A percentile compares a stretch with the other conserved stretches of the same genome.
Evolutionary conservation across 2,329 filamentous ascomycete species (phyloP).

Genomic region (Ascochyta fabae): DNA sequence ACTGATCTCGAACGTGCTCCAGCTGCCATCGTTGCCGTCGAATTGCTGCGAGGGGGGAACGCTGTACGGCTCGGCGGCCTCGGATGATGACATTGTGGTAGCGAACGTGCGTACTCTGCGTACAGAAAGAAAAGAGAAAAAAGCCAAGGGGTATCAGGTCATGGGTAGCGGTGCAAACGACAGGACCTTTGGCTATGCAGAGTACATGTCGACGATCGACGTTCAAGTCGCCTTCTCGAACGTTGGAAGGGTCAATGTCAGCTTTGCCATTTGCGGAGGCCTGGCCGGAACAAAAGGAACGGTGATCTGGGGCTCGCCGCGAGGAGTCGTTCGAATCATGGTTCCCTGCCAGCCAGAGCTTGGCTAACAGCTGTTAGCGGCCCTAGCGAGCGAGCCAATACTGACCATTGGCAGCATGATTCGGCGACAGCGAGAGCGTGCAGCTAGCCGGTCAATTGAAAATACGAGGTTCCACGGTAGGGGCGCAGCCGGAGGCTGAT

Average conservation of each 20-base stretch:
- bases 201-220: conserved; percentile 5
- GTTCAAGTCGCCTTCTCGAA: conserved; percentile 4
- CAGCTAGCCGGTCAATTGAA: conserved; percentile 4
- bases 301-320: conserved; percentile 11
- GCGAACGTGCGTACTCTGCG: conserved; percentile 13
- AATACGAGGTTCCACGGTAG: conserved; percentile 25
- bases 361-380: conserved; percentile 3
- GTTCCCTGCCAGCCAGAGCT: conserved; percentile 3
- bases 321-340: conserved; percentile 10
- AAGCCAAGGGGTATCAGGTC: conserved; percentile 3
- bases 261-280: conserved; percentile 4
- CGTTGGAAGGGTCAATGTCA: background rate
- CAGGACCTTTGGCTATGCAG: background rate
- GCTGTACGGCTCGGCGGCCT: conserved; percentile 35
- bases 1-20: conserved; percentile 52
- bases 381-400: conserved; percentile 12
- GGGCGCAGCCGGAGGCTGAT: conserved; percentile 17
- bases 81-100: conserved; percentile 24
- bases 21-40: conserved; percentile 51
- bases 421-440: conserved; percentile 10
- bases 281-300: background rate
- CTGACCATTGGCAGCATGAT: conserved; percentile 12
- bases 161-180: background rate
- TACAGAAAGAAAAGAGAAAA: background rate
- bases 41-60: conserved; percentile 44